Percentiles rank a stretch among this genome's conserved stretches.
Conservation (phyloP, 2,329 filamentous ascomycete genomes). For the Coniochaeta sp. region DNA sequence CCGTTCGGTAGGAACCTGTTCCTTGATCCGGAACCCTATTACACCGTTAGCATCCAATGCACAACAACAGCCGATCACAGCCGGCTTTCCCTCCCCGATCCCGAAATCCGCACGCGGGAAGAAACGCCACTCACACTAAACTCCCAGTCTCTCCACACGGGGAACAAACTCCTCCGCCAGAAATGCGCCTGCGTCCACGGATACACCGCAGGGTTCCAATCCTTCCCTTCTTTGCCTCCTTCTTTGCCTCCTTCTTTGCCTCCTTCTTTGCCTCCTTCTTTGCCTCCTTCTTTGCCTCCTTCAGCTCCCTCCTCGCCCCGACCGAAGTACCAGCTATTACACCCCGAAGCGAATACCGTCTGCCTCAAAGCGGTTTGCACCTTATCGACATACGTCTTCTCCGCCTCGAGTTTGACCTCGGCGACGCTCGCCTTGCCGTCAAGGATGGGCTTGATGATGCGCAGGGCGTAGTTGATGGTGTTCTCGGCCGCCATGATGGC, state of each 20-base stretch:
- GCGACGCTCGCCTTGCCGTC: slow-evolving; percentile 22
- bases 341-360: slow-evolving; percentile 26
- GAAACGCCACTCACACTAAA: slow-evolving; percentile 27
- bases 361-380: slow-evolving; percentile 24
- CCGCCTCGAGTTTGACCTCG: slow-evolving; percentile 26
- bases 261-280: too few species aligned
- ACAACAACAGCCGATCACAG: too few species aligned
- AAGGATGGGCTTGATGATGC: slow-evolving; percentile 45
- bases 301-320: too few species aligned
- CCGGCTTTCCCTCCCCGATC: too few species aligned
- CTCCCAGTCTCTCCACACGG: slow-evolving; percentile 22
- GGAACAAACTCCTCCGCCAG: slow-evolving; percentile 30
- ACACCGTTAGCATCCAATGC: too few species aligned
- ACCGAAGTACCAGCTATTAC: slow-evolving; percentile 31
- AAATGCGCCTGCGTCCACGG: slow-evolving; percentile 26
- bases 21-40: not conserved
- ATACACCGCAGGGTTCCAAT: slow-evolving; percentile 28
- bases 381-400: slow-evolving; percentile 22
- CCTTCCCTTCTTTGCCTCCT: slow-evolving; percentile 14
- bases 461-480: slow-evolving; percentile 51
- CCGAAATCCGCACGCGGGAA: too few species aligned
- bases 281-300: too few species aligned
- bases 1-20: not conserved
- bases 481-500: slow-evolving; percentile 48
- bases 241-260: too few species aligned